Base-by-base conservation (phyloP, 208 protist genomes). In the Acanthamoeba royreba region DNA sequence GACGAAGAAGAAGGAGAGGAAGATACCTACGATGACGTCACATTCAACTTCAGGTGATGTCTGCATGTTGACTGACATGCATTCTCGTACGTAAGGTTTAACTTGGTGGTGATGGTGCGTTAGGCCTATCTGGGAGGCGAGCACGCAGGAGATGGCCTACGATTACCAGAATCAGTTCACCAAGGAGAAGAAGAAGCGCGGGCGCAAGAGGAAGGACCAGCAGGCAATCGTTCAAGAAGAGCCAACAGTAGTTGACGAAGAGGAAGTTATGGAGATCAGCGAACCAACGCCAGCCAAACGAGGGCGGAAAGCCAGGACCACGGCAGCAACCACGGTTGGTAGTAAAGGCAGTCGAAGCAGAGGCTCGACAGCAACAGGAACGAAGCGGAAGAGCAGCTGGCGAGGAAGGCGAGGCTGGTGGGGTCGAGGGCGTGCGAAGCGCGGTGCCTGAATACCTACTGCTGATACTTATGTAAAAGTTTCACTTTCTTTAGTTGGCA, bases 101-200 rank as follows among this genome's bases (percentile, higher is more conserved):
- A 8, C 22, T 9, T 25, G 17, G 11, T 25, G 55, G 11, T 7
- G 15, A 28, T 66, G 31, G 61, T 74, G 28, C 1, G 31, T 74
- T 31, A 85, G 74, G 74, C 74, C 74, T 3, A 33, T 85, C 9
- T 85, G 74, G 74, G n/a, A n/a, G n/a, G 38, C 74, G 42, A 85
- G 17, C 43, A n/a, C n/a, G n/a, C 74, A 85, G 28, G 74, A 13
- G 42, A 4, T 85, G 74, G 43, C 74, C 28, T 85, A 85, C 74
- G 74, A 85, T 31, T 85, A 85, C 74, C 74, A 85, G 74, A 85
- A 85, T 35, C 74, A 85, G 43, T 85, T 85, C 74, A 53, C 46
- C n/a, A 47, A 33, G 25, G 9, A 85, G 74, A 49, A 85, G 43
- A 49, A 85, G 43, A 7, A n/a, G n/a, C n/a, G n/a, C n/a, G n/a